Percentiles rank a stretch among this genome's conserved stretches.
Conservation (phyloP, 768 basidiomycete genomes). For the Amanita jacksonii region DNA sequence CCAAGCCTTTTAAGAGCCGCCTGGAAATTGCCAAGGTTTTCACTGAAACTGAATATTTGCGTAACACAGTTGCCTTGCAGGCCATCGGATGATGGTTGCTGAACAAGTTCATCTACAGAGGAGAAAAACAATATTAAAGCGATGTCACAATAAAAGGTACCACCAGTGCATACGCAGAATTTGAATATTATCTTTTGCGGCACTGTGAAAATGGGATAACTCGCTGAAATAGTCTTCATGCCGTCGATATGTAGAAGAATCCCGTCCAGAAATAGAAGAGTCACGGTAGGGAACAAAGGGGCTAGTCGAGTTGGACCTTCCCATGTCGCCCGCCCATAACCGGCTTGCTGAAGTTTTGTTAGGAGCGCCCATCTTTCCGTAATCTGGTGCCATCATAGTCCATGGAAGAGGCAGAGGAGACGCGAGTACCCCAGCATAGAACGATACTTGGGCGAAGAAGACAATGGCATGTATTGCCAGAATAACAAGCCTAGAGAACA, state of each 20-base stretch:
- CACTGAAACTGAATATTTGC: conserved; percentile 26
- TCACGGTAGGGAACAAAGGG: conserved; percentile 1
- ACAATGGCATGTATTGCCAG: conserved; percentile 20
- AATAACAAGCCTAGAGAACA: conserved; percentile 3
- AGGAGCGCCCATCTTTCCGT: conserved; percentile 17
- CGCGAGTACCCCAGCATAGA: conserved; percentile 26
- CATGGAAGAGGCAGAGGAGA: conserved; percentile 24
- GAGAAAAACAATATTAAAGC: background rate
- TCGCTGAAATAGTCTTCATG: background rate
- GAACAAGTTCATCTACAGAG: conserved; percentile 29
- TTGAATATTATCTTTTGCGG: background rate
- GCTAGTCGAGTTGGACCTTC: no score
- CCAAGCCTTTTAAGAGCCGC: conserved; percentile 23
- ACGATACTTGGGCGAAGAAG: conserved; percentile 20
- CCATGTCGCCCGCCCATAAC: background rate
- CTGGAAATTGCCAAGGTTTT: conserved; percentile 23
- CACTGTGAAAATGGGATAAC: background rate
- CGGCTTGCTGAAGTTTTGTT: background rate
- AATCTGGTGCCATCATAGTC: conserved; percentile 19
- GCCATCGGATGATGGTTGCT: no score
- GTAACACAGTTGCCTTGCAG: no score
- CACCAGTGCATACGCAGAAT: background rate
- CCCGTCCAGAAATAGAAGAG: background rate
- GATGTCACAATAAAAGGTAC: background rate
- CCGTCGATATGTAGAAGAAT: background rate